Conservation (phyloP, 352 stramenopile genomes). For the Pythium rishiriense region DNA sequence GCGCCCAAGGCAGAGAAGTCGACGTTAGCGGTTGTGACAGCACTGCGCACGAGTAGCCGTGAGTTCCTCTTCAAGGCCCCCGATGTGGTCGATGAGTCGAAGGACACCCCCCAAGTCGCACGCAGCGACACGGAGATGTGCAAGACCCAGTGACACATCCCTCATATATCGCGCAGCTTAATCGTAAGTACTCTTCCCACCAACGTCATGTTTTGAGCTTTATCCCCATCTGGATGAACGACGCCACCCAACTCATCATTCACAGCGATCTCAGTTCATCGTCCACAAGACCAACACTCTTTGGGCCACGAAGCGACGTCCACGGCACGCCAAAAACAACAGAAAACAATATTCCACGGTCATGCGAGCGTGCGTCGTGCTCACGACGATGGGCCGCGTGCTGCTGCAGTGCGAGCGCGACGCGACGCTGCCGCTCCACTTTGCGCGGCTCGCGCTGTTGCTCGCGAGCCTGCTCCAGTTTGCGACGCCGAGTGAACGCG, state of each 20-base stretch:
- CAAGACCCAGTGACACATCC: slow-evolving; percentile 25
- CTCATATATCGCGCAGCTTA: not conserved
- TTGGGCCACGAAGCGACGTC: too few relatives aligned
- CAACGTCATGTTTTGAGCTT: not conserved
- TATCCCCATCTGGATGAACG: not conserved
- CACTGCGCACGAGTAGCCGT: slow-evolving; percentile 22
- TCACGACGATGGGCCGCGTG: slow-evolving; percentile 47
- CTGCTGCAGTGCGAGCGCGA: slow-evolving; percentile 52
- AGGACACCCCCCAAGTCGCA: not conserved
- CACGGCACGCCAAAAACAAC: too few relatives aligned
- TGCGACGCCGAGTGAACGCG: slow-evolving; percentile 31
- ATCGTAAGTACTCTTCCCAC: not conserved
- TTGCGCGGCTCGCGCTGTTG: slow-evolving; percentile 44
- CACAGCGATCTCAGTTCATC: not conserved
- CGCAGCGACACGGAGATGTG: slow-evolving; percentile 40
- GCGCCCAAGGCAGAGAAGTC: not conserved
- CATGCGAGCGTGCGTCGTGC: slow-evolving; percentile 45
- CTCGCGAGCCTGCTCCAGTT: slow-evolving; percentile 67
- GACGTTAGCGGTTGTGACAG: slow-evolving; percentile 1
- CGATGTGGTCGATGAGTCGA: slow-evolving; percentile 19
- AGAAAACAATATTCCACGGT: too few relatives aligned
- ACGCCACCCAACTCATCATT: not conserved
- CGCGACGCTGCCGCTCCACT: slow-evolving; percentile 42
- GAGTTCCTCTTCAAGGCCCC: slow-evolving; percentile 43
- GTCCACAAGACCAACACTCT: too few relatives aligned